These are phyloP conservation scores for Tolypocladium inflatum DNA, from an alignment of 2,329 filamentous ascomycete genomes.

Conservation along the genomic window DNA sequence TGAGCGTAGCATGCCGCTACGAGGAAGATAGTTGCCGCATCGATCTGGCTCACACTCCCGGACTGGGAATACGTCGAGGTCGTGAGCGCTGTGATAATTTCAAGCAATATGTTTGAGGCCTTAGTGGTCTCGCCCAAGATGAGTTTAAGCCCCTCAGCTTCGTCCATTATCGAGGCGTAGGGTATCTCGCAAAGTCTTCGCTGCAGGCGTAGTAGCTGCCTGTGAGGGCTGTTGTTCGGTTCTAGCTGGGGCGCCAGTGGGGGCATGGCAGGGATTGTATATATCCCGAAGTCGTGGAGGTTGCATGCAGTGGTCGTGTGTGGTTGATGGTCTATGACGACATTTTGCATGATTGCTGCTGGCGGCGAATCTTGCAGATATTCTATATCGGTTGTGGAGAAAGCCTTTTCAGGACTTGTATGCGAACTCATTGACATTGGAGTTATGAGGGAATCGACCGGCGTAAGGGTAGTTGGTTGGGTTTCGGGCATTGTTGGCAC, in stretches of 20 bases:
- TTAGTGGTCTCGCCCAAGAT: neutral
- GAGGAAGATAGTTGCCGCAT: slow-evolving; percentile 1
- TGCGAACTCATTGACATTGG: neutral
- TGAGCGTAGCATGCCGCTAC: slow-evolving; percentile 2
- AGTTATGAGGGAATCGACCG: neutral
- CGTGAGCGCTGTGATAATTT: neutral
- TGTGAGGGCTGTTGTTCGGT: neutral
- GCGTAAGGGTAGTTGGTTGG: neutral
- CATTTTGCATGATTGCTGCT: neutral
- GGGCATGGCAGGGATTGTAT: neutral
- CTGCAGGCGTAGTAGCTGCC: neutral
- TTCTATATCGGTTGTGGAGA: neutral
- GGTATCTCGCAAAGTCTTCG: neutral
- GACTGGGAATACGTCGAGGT: neutral
- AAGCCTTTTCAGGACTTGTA: neutral
- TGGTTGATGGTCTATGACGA: neutral
- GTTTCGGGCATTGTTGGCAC: neutral
- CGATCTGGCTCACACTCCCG: neutral
- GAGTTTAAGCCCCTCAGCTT: neutral
- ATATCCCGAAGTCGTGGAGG: neutral
- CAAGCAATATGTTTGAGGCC: slow-evolving; percentile 1
- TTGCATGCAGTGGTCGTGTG: neutral
- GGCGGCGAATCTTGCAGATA: neutral
- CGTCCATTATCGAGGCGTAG: neutral
- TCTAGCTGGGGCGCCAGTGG: neutral